A percentile compares a stretch with the other conserved stretches of the same genome.
Conservation (phyloP, 2,329 filamentous ascomycete genomes). For the Fusarium sp. region DNA sequence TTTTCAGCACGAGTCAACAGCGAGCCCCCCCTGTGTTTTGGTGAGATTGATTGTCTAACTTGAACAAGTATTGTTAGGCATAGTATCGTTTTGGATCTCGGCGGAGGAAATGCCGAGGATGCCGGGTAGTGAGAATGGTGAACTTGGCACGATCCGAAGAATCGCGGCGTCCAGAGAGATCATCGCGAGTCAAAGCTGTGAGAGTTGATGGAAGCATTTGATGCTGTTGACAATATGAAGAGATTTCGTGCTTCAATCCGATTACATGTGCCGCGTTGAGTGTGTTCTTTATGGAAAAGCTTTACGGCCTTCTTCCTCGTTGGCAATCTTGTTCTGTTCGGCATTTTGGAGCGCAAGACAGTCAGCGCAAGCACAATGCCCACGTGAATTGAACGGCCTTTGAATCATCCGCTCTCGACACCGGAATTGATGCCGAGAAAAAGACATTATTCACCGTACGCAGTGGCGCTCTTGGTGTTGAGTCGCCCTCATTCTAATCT, state of each 20-base stretch:
- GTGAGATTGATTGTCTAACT: background rate
- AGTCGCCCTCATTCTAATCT: background rate
- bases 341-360: too few relatives aligned
- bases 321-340: rapidly evolving
- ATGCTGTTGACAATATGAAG: rapidly evolving
- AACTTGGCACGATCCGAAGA: background rate
- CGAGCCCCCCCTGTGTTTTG: background rate
- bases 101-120: background rate
- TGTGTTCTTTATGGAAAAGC: rapidly evolving
- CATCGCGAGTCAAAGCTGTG: background rate
- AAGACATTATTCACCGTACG: background rate
- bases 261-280: rapidly evolving
- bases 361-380: background rate
- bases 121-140: background rate
- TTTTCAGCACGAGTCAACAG: background rate
- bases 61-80: background rate
- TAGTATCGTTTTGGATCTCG: background rate
- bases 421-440: background rate
- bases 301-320: background rate
- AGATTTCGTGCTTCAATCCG: background rate
- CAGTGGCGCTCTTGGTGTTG: background rate
- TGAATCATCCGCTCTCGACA: background rate
- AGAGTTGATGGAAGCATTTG: rapidly evolving
- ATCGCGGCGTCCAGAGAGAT: background rate
- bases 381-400: rapidly evolving